Conservation (phyloP, 768 basidiomycete species). For the Tubosaeta sp. region DNA sequence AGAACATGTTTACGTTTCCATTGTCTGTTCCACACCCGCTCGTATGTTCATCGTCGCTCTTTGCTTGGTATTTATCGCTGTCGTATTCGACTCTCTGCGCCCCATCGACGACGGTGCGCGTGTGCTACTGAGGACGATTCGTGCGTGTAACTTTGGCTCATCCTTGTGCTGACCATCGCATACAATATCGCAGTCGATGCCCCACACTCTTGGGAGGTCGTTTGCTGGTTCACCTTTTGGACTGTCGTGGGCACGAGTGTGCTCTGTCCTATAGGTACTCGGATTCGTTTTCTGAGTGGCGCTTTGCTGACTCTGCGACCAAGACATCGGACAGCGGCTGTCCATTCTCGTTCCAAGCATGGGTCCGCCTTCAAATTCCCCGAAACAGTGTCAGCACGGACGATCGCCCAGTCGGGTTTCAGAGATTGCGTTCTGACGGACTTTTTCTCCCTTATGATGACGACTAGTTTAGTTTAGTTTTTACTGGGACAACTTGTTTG, state of each 20-base stretch:
- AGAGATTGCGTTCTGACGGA: conserved; percentile 9
- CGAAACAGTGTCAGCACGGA: too few relatives aligned
- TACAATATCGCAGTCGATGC: conserved; percentile 8
- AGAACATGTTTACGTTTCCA: too few relatives aligned
- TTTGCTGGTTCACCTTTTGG: conserved; percentile 10
- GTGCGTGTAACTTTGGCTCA: conserved; percentile 1
- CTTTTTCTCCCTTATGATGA: neutral
- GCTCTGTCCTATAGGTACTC: neutral
- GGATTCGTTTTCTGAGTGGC: too few relatives aligned
- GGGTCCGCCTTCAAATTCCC: too few relatives aligned
- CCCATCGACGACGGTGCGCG: neutral
- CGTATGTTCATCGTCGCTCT: conserved; percentile 16
- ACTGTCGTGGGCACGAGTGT: neutral
- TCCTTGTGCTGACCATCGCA: neutral
- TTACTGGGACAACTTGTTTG: too few relatives aligned
- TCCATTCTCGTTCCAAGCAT: too few relatives aligned
- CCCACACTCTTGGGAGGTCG: conserved; percentile 12
- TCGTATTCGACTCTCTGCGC: conserved; percentile 9
- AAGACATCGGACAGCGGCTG: neutral
- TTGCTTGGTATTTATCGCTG: conserved; percentile 6
- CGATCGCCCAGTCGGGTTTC: conserved; percentile 13
- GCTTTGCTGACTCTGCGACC: too few relatives aligned
- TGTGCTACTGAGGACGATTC: conserved; percentile 12
- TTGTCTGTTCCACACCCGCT: conserved; percentile 1
- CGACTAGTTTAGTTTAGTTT: neutral